Evolutionary conservation across 2,329 filamentous ascomycete genomes (phyloP), one percentile per base, ranked within the genome.

Genomic region (Colletotrichum sp.): DNA sequence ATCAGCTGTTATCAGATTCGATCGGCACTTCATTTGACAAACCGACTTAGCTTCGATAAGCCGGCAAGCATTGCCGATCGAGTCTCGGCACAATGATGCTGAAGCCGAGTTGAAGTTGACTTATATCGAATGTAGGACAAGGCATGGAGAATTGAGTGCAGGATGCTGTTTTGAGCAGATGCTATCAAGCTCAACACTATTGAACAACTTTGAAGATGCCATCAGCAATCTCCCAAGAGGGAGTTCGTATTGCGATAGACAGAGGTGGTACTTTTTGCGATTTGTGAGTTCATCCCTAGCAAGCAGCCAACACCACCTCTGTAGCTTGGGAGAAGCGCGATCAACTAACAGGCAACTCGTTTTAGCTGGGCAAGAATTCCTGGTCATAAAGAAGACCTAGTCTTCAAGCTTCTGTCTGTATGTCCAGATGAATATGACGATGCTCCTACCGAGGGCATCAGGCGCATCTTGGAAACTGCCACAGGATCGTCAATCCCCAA

Each of bases 371-470:
- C 68, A 10, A 39, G 48, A 16, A 91, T 93, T 68, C 91, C 88
- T 8, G 92, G 92, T 57, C 90, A 88, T 82, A 91, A 93, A 81
- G 92, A 94, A 80, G 39, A 72, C 4, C 87, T 94, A 48, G 84
- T 95, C 74, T 93, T 95, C 83, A 95, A 95, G 84, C 87, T 95
- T 2, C 88, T 95, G 13, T 95, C 93, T 1, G 92, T 93, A 75
- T 93, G 94, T 79, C 93, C 94, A 0, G 86, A 87, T 21, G 94
- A 95, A 82, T 95, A 95, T 82, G 86, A 91, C 34, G 93, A 95
- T 84, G 93, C 93, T 0, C 93, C 93, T 0, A 87, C 94, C 32
- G 93, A 95, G 86, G 93, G 93, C 39, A 95, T 95, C 77, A 88
- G 93, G 6, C 82, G 83, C 55, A 83, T 86, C 39, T 78, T 85